Evolutionary conservation across 1,139 yeast genomes (phyloP).

Genomic region (Candida tetrigidarum): DNA sequence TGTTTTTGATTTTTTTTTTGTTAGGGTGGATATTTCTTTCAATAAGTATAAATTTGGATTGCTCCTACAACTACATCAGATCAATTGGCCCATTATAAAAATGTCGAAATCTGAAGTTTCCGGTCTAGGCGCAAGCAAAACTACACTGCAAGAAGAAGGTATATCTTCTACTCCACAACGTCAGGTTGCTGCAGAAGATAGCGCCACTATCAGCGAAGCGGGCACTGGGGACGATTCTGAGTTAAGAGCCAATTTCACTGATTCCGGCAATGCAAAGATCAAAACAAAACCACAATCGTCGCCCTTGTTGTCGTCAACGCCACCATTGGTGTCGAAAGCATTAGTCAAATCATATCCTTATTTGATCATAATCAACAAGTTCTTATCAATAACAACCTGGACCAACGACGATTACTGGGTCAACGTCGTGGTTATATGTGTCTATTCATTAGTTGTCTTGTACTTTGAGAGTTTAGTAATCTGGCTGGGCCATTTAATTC

Average conservation of each 20-base stretch:
- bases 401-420: conserved; percentile 85
- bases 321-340: conserved; percentile 88
- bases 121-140: neutral
- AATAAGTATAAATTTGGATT: neutral
- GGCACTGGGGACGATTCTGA: conserved; percentile 9
- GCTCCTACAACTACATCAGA: conserved; percentile 3
- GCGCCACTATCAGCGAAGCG: conserved; percentile 7
- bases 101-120: conserved; percentile 12
- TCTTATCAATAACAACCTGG: conserved; percentile 84
- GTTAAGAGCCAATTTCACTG: conserved; percentile 19
- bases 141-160: neutral
- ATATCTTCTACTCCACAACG: neutral
- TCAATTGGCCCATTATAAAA: neutral
- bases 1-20: conserved; percentile 3
- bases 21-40: conserved; percentile 4
- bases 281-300: conserved; percentile 51
- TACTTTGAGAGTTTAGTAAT: conserved; percentile 75
- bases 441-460: conserved; percentile 62
- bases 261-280: conserved; percentile 6
- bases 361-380: conserved; percentile 68
- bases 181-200: conserved; percentile 1
- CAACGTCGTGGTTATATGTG: conserved; percentile 63
- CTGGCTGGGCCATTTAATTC: conserved; percentile 79
- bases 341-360: conserved; percentile 84
- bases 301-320: conserved; percentile 78